Conservation (phyloP, 2,329 filamentous ascomycete genomes). For the Keithomyces neogunnii region DNA sequence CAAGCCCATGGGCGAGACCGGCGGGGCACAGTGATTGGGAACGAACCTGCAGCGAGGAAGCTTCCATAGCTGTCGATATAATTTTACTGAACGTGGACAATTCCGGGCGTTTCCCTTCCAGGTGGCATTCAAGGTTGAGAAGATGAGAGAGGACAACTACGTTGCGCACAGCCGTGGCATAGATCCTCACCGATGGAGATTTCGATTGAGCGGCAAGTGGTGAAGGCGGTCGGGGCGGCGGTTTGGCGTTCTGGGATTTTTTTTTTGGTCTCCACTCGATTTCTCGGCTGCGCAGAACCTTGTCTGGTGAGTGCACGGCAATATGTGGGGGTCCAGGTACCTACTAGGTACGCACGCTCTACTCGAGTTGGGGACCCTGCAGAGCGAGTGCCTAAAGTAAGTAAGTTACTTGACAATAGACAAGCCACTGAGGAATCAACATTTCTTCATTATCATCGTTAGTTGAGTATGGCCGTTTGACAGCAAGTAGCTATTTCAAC, state of each 20-base stretch:
- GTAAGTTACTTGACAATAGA: too few species aligned
- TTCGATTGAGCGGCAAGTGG: neutral
- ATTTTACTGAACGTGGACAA: neutral
- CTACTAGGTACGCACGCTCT: neutral
- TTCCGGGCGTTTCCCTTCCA: too few species aligned
- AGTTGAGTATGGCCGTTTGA: too few species aligned
- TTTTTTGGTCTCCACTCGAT: slow-evolving; percentile 5
- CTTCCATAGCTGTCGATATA: slow-evolving; percentile 27
- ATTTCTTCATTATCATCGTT: too few species aligned
- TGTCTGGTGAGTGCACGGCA: neutral
- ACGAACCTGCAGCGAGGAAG: slow-evolving; percentile 40
- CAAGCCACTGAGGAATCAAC: too few species aligned
- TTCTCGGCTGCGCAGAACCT: neutral
- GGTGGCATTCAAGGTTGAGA: too few species aligned
- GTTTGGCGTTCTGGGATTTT: slow-evolving; percentile 10
- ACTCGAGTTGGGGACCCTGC: too few species aligned
- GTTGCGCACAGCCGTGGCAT: neutral
- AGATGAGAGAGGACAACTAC: too few species aligned
- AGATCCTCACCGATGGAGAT: neutral
- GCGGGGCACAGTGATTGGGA: slow-evolving; percentile 19
- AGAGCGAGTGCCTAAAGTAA: too few species aligned
- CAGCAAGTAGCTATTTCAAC: too few species aligned
- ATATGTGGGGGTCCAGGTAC: slow-evolving; percentile 9
- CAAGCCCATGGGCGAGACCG: slow-evolving; percentile 6
- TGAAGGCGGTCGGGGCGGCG: slow-evolving; percentile 10